Conservation (phyloP, 2,329 filamentous ascomycete species). For the Penicillium verrucosum region DNA sequence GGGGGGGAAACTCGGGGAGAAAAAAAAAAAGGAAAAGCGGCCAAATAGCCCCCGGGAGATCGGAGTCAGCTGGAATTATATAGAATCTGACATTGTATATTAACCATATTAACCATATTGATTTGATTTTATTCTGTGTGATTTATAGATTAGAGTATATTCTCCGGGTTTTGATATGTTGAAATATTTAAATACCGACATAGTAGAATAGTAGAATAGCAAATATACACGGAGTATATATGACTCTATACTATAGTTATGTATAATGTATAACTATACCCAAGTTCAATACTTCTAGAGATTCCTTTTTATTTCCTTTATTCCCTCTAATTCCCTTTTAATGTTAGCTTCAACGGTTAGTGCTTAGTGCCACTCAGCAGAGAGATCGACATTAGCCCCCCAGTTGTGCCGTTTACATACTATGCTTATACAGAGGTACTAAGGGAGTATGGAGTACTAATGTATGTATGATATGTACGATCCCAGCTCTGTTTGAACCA, state of each 20-base stretch:
- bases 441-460: too few relatives aligned
- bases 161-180: not conserved
- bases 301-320: not conserved
- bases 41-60: too few relatives aligned
- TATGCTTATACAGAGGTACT: not conserved
- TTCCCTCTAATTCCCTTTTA: not conserved
- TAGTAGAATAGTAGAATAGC: not conserved
- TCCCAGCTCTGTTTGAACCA: not conserved
- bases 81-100: not conserved
- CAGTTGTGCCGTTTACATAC: not conserved
- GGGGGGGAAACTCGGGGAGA: slow-evolving; percentile 2
- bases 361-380: not conserved
- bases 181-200: too few relatives aligned
- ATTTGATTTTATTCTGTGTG: not conserved
- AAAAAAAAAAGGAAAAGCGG: not conserved
- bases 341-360: not conserved
- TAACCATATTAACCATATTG: too few relatives aligned
- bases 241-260: too few relatives aligned
- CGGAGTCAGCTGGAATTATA: not conserved
- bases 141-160: not conserved
- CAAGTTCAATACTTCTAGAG: not conserved
- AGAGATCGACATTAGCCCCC: not conserved
- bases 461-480: too few relatives aligned
- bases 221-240: not conserved
- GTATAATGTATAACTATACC: too few relatives aligned